Conservation (phyloP, 306 rosid genomes). For the Adenanthera pavonina region DNA sequence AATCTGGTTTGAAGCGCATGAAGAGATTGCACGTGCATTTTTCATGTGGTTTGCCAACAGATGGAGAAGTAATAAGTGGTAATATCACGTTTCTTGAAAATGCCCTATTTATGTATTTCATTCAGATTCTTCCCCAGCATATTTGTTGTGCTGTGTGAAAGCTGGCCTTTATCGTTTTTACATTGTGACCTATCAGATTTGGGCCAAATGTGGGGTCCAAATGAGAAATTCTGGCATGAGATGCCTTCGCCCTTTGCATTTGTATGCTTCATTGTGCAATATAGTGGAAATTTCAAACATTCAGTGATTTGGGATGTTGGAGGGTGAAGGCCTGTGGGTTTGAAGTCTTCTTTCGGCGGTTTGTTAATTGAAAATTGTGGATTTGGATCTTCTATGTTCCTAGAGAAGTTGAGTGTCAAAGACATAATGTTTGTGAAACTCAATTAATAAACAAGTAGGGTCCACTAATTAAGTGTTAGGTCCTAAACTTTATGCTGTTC, state of each 20-base stretch:
- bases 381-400: background rate
- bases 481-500: no score
- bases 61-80: conserved; percentile 95
- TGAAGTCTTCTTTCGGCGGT: conserved; percentile 7
- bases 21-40: conserved; percentile 93
- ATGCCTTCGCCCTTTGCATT: background rate
- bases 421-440: background rate
- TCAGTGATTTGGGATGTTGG: conserved; percentile 6
- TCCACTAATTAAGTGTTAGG: background rate
- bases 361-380: background rate
- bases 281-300: conserved; percentile 1
- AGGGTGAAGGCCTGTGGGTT: conserved; percentile 17
- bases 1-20: conserved; percentile 86
- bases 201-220: conserved; percentile 8
- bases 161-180: background rate
- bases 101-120: background rate
- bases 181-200: conserved; percentile 6
- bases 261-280: background rate
- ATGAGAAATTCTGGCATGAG: background rate
- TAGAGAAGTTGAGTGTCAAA: background rate
- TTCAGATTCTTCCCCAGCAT: background rate
- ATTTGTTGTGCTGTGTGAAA: conserved; percentile 21
- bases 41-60: conserved; percentile 84
- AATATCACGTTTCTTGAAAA: conserved; percentile 35
- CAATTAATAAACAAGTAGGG: background rate